A percentile compares a stretch with the other conserved stretches of the same genome.
Conservation (phyloP, 2,329 filamentous ascomycete species). For the Claviceps spartinae region DNA sequence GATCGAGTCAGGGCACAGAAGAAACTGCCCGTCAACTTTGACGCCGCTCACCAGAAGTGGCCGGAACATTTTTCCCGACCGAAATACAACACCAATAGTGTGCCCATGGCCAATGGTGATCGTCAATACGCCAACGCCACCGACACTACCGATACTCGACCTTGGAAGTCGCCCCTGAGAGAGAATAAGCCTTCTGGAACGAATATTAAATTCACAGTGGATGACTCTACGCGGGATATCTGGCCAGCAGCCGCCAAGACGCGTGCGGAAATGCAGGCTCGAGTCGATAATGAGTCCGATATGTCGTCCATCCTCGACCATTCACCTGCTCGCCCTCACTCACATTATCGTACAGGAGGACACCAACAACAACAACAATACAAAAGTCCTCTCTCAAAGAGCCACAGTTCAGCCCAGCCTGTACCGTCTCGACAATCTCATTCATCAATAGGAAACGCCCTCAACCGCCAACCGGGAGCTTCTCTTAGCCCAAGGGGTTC, state of each 20-base stretch:
- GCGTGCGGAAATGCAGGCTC: constrained; percentile 38
- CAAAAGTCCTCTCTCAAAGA: constrained; percentile 25
- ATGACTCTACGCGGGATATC: constrained; percentile 29
- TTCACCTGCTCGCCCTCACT: constrained; percentile 19
- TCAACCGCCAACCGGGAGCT: constrained; percentile 22
- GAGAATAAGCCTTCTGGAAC: constrained; percentile 30
- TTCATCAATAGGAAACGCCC: constrained; percentile 20
- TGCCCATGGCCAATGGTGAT: constrained; percentile 14
- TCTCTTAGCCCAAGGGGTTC: constrained; percentile 17
- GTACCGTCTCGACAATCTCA: constrained; percentile 13
- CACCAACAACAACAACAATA: constrained; percentile 14
- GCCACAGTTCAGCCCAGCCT: constrained; percentile 18
- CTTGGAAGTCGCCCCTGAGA: constrained; percentile 25
- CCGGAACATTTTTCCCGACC: constrained; percentile 36
- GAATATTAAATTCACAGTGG: constrained; percentile 19
- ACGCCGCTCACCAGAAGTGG: constrained; percentile 35
- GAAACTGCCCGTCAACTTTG: constrained; percentile 29
- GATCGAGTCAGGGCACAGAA: constrained; percentile 27
- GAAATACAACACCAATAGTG: constrained; percentile 16
- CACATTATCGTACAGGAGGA: constrained; percentile 15
- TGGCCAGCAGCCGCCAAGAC: constrained; percentile 27
- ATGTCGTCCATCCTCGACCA: constrained; percentile 30
- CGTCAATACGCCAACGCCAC: background rate
- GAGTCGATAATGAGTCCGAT: constrained; percentile 39
- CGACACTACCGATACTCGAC: constrained; percentile 22